Base-by-base conservation (phyloP, 1,139 yeast genomes). In the Yamadazyma atlantica region DNA sequence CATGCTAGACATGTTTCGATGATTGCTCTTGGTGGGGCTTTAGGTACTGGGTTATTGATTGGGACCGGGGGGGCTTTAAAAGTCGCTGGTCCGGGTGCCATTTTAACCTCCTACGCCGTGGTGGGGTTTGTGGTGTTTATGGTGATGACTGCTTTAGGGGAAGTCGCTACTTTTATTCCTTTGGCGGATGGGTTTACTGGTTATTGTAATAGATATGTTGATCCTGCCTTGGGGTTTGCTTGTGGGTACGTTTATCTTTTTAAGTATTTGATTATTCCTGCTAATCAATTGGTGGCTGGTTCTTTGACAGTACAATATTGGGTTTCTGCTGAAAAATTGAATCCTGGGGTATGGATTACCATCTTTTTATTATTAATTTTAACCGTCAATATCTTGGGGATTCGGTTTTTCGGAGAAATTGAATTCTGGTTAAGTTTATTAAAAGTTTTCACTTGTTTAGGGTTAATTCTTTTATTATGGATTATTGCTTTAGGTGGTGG, bases 91-190 rank as follows among this genome's bases (percentile, higher is more conserved):
- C 89, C 90, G 3, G 89, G 75, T 12, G 74, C 85, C 28, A 73
- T 82, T 35, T 66, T 84, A 33, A 67, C 83, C 31, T 72, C 86
- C 4, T 84, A 82, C 53, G 57, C 75, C 9, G 53, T 79, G 36
- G 78, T 82, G 48, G 89, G 89, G 16, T 55, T 78, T 30, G 66
- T 80, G 37, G 89, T 82, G 23, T 83, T 71, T 52, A 71, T 78
- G 66, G 85, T 82, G 33, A 80, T 83, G 86, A 67, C 80, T 46
- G 82, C 81, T 12, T 66, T 84, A 37, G 89, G 90, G 34, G 92
- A 83, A 60, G 78, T 84, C 66, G 85, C 88, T n/a, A 71, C 88
- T 12, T 81, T 74, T 50, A 69, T 80, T 39, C 89, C 89, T 14
- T 64, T 82, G 50, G 70, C 78, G 12, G 84, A 81, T 54, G 88